A percentile compares a stretch with the other conserved stretches of the same genome.
Conservation (phyloP, 768 basidiomycete genomes). For the Amanita rubescens region DNA sequence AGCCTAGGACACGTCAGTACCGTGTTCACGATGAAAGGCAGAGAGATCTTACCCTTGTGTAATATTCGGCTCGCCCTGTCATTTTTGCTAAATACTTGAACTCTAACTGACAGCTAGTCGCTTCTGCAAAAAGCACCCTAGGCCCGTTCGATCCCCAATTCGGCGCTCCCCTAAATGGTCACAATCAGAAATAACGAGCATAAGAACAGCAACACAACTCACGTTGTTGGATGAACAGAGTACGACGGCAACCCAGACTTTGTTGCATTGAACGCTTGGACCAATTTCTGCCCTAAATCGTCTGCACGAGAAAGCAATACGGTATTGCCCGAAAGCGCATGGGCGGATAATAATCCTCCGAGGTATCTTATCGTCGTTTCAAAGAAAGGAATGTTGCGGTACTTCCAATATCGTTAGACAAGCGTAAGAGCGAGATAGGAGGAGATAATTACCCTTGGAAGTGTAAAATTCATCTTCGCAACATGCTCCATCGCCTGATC, state of each 20-base stretch:
- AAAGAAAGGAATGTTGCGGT: conserved; percentile 44
- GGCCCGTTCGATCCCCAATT: conserved; percentile 23
- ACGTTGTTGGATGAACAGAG: conserved; percentile 50
- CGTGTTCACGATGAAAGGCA: background rate
- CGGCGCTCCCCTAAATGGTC: conserved; percentile 21
- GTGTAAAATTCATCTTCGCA: conserved; percentile 35
- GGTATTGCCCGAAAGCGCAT: conserved; percentile 61
- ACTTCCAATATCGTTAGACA: conserved; percentile 12
- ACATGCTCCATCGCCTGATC: conserved; percentile 45
- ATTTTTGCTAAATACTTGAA: conserved; percentile 68
- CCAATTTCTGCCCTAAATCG: conserved; percentile 54
- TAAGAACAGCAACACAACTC: conserved; percentile 12
- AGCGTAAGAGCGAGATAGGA: background rate
- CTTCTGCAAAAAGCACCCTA: conserved; percentile 29
- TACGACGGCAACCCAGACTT: conserved; percentile 56
- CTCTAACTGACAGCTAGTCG: conserved; percentile 59
- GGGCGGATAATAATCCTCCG: conserved; percentile 70
- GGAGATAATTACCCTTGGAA: conserved; percentile 17
- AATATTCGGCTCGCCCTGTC: conserved; percentile 52
- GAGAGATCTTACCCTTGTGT: conserved; percentile 23
- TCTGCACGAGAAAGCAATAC: conserved; percentile 57
- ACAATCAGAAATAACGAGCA: background rate
- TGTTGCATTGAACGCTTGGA: conserved; percentile 57
- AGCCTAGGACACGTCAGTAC: conserved; percentile 16
- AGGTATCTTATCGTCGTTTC: conserved; percentile 75